These are phyloP conservation scores for Paracoccidioides lutzii DNA, from an alignment of 2,329 filamentous ascomycete species.

Conservation along the genomic window DNA sequence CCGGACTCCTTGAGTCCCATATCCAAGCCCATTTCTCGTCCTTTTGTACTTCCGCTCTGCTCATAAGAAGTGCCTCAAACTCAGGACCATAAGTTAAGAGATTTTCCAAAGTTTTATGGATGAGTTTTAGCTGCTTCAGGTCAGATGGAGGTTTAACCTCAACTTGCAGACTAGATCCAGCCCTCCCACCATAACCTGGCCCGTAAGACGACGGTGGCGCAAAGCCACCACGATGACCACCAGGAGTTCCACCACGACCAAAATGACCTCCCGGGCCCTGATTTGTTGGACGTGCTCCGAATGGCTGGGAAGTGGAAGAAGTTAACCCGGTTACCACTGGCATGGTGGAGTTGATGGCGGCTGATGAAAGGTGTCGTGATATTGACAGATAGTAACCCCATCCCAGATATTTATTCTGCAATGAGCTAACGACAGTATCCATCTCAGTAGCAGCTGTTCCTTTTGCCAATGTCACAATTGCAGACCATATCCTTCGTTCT, in stretches of 20 bases:
- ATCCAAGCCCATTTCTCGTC: conserved; percentile 92
- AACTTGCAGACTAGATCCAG: conserved; percentile 47
- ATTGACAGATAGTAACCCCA: conserved; percentile 71
- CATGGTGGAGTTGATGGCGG: conserved; percentile 45
- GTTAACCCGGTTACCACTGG: conserved; percentile 37
- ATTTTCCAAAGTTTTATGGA: conserved; percentile 76
- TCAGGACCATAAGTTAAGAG: conserved; percentile 69
- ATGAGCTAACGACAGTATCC: conserved; percentile 59
- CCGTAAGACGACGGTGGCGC: conserved; percentile 64
- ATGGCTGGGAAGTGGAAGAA: conserved; percentile 48
- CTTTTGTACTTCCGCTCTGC: conserved; percentile 63
- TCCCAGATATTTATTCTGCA: conserved; percentile 76
- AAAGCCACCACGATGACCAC: conserved; percentile 48
- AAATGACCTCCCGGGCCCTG: conserved; percentile 34
- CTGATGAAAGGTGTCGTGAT: conserved; percentile 71
- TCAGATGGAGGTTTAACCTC: conserved; percentile 65
- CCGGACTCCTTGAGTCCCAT: conserved; percentile 69
- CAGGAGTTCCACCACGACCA: conserved; percentile 37
- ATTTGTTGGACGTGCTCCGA: conserved; percentile 59
- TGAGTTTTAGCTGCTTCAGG: conserved; percentile 64
- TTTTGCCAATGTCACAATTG: conserved; percentile 67
- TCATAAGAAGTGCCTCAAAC: conserved; percentile 89
- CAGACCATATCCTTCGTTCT: conserved; percentile 60
- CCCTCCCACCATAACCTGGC: conserved; percentile 33
- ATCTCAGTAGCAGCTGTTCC: conserved; percentile 76